phyloP scores from a whole-genome alignment of 176 grass and related monocot genomes.

The Triticum dicoccoides region DNA sequence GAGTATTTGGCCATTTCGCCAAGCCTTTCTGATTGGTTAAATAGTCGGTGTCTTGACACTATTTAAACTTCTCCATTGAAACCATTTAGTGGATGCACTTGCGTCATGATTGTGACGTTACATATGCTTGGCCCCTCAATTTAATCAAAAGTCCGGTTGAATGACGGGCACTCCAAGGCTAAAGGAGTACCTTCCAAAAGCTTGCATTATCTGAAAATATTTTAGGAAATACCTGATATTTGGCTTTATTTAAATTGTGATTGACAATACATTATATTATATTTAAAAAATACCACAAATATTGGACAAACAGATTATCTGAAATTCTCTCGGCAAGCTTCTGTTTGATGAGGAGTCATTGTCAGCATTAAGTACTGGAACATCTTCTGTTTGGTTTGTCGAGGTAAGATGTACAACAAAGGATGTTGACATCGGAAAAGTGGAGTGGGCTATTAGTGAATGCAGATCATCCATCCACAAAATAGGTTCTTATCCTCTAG shows the following conservation, averaged over 20 bases:
- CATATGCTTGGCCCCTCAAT: constrained; percentile 32
- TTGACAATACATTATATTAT: neutral
- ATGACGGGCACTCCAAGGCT: constrained; percentile 17
- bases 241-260: constrained; percentile 11
- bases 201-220: neutral
- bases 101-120: constrained; percentile 29
- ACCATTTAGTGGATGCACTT: constrained; percentile 20
- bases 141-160: constrained; percentile 16
- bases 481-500: constrained; percentile 48
- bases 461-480: constrained; percentile 34
- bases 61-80: constrained; percentile 22
- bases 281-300: constrained; percentile 16
- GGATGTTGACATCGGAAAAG: constrained; percentile 42
- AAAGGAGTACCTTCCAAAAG: neutral
- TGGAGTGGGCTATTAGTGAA: constrained; percentile 30
- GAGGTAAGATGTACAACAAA: constrained; percentile 46
- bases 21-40: constrained; percentile 14
- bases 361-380: constrained; percentile 42
- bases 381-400: constrained; percentile 49
- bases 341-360: constrained; percentile 48
- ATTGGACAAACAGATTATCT: constrained; percentile 24
- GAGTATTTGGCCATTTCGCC: constrained; percentile 18
- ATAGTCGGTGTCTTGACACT: neutral
- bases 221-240: constrained; percentile 14
- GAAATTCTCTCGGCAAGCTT: constrained; percentile 47